Evolutionary conservation across 768 basidiomycete species (phyloP).

Genomic region (Trametes maxima): DNA sequence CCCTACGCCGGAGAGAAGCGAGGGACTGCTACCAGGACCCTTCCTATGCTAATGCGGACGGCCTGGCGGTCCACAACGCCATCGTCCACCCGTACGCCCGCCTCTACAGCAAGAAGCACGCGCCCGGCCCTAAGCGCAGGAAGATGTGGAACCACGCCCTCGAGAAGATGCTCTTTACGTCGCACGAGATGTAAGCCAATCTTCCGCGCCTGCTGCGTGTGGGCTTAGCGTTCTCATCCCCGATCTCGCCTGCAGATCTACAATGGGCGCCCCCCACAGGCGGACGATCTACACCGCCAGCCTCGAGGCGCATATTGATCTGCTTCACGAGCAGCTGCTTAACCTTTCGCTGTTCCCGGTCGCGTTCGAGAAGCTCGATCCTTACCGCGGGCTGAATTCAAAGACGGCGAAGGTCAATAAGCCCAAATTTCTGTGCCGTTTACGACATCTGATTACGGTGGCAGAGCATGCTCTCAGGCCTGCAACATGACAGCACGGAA

Average conservation of each 20-base stretch:
- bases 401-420: constrained; percentile 69
- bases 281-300: constrained; percentile 73
- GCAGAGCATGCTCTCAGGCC: constrained; percentile 73
- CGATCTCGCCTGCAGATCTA: constrained; percentile 46
- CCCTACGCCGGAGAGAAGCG: constrained; percentile 8
- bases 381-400: constrained; percentile 68
- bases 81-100: constrained; percentile 72
- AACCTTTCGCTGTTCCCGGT: constrained; percentile 54
- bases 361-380: constrained; percentile 19
- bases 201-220: not conserved
- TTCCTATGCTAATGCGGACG: constrained; percentile 6
- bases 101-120: constrained; percentile 60
- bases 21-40: constrained; percentile 5
- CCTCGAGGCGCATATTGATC: constrained; percentile 72
- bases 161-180: constrained; percentile 69
- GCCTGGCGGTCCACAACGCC: constrained; percentile 17
- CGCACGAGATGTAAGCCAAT: constrained; percentile 64
- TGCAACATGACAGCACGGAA: constrained; percentile 65
- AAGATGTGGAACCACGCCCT: constrained; percentile 80
- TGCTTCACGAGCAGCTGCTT: constrained; percentile 60
- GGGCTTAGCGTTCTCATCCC: not conserved
- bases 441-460: not conserved
- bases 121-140: constrained; percentile 61
- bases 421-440: not conserved
- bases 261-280: constrained; percentile 65